Evolutionary conservation across 2,329 filamentous ascomycete species (phyloP), one percentile per base, ranked within the genome.

Genomic region (Septoria linicola): DNA sequence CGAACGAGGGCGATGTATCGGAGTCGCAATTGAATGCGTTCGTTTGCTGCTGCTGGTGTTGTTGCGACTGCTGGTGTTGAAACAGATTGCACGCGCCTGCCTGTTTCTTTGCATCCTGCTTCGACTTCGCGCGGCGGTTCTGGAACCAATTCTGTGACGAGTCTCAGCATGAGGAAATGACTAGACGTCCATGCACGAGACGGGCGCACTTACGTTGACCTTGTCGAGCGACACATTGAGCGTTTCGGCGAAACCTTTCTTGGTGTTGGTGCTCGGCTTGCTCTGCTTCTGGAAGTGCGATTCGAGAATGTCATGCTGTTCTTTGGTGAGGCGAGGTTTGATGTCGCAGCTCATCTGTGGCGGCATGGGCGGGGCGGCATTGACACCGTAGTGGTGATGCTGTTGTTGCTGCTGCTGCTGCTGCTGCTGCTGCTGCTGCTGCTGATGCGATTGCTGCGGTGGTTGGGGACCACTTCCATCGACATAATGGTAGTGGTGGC

Each of bases 241-340:
- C 16, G 63, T 62, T 53, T 75, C 70, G 35, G 76, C 75, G 53
- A 77, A 77, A 36, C 70, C 69, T 66, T 76, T 77, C 65, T 78
- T 78, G 34, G 70, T 72, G 62, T 65, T 71, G 31, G 76, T 78
- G 58, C 69, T 76, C 23, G 76, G 76, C 66, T 78, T 78, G 56
- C 68, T 66, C 63, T 77, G 73, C 54, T 69, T 65, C 60, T 70
- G 69, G 59, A 76, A 78, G 54, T 78, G 72, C 31, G 66, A 63
- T 63, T 78, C 76, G 57, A 78, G 70, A 45, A 77, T 72, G 61
- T 78, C 75, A 59, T 77, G 75, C 64, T 78, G 76, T 62, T 77
- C 74, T 63, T 78, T 78, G 54, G 75, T 77, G 37, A 78, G 69
- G 53, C 75, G 73, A 34, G 75, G 75, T 66, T 77, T 78, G 62